Percentiles rank a stretch among this genome's conserved stretches.
phyloP scores from a whole-genome alignment of 768 basidiomycete genomes.

The Phaeolepiota aurea region DNA sequence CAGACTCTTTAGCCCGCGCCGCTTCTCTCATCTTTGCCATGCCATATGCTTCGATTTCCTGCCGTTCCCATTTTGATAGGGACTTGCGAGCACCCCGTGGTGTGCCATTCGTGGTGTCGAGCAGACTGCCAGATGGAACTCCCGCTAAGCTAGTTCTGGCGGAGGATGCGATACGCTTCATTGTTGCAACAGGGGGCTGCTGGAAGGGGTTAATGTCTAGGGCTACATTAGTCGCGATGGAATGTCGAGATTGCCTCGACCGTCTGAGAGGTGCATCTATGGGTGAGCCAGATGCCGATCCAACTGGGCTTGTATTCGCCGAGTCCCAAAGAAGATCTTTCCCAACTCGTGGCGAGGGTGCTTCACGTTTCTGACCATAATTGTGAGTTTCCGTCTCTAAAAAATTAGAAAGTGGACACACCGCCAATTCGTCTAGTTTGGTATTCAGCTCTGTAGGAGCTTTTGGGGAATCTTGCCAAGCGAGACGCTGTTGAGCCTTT shows the following conservation, averaged over 20 bases:
- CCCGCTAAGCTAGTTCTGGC: constrained; percentile 23
- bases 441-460: constrained; percentile 30
- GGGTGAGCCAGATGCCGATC: constrained; percentile 22
- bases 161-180: constrained; percentile 29
- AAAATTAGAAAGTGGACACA: constrained; percentile 22
- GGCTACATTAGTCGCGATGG: constrained; percentile 33
- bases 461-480: constrained; percentile 59
- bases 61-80: constrained; percentile 81
- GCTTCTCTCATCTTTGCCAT: constrained; percentile 61
- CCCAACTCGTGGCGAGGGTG: constrained; percentile 23
- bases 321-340: constrained; percentile 70
- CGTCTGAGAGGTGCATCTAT: constrained; percentile 4
- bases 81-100: constrained; percentile 23
- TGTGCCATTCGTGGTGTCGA: constrained; percentile 49
- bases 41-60: constrained; percentile 74
- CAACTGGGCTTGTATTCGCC: constrained; percentile 30
- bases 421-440: constrained; percentile 19
- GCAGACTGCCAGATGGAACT: constrained; percentile 17
- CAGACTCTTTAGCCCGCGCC: constrained; percentile 35
- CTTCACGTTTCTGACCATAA: not conserved
- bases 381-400: not conserved
- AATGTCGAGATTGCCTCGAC: constrained; percentile 19
- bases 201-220: constrained; percentile 45
- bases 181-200: constrained; percentile 15
- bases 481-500: constrained; percentile 50